phyloP scores from a whole-genome alignment of 768 basidiomycete species.

The Tricholoma sp. region DNA sequence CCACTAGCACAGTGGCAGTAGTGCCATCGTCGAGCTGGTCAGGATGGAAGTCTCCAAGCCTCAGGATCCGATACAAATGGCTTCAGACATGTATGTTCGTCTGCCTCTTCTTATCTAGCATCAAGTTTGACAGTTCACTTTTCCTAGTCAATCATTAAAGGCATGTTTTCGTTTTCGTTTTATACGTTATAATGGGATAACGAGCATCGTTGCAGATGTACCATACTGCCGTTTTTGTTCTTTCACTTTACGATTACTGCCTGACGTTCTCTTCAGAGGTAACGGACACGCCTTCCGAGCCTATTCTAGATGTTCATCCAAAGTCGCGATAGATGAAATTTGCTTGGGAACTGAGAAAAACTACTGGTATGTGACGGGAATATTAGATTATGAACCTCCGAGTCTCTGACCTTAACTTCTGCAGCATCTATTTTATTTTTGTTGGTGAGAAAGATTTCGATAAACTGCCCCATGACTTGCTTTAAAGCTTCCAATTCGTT shows the following conservation, averaged over 20 bases:
- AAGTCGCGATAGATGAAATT: conserved; percentile 8
- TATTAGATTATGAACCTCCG: no score
- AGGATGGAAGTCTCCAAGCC: no score
- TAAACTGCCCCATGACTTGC: not conserved
- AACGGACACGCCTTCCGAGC: no score
- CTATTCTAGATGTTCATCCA: not conserved
- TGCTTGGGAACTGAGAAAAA: conserved; percentile 13
- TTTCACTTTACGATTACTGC: conserved; percentile 14
- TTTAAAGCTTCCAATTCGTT: not conserved
- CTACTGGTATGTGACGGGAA: conserved; percentile 4
- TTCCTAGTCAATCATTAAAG: no score
- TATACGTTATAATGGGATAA: not conserved
- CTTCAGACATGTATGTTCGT: no score
- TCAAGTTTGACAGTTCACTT: no score
- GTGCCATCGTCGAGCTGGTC: no score
- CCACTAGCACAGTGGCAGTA: no score
- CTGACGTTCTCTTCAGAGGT: conserved; percentile 16
- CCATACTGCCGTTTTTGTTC: conserved; percentile 7
- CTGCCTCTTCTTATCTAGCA: no score
- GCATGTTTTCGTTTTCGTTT: no score
- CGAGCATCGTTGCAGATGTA: not conserved
- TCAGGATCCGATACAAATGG: no score
- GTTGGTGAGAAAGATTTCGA: conserved; percentile 6
- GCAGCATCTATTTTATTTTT: conserved; percentile 14
- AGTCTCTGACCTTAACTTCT: not conserved